Evolutionary conservation across 306 rosid species (phyloP).

Genomic region (Cercis canadensis): DNA sequence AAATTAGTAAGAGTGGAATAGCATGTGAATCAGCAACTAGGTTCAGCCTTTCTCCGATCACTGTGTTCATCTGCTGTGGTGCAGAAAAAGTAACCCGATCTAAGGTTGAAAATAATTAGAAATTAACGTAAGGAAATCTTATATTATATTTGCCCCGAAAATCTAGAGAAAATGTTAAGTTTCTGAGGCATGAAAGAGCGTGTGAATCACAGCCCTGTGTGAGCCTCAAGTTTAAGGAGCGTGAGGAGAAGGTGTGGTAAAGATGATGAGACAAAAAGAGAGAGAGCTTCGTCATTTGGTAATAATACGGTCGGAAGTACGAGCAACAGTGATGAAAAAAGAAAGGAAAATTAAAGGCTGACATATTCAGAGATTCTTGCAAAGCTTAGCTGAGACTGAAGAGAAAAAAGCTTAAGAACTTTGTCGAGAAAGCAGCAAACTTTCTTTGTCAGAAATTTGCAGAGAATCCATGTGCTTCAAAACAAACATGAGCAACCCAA

Average conservation of each 20-base stretch:
- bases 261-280: slow-evolving; percentile 26
- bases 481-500: slow-evolving; percentile 28
- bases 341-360: slow-evolving; percentile 34
- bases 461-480: slow-evolving; percentile 44
- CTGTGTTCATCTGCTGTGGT: neutral
- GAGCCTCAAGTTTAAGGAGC: neutral
- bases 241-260: neutral
- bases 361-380: slow-evolving; percentile 46
- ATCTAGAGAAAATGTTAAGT: neutral
- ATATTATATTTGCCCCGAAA: neutral
- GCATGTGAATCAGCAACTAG: slow-evolving; percentile 41
- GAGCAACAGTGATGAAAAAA: neutral
- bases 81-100: slow-evolving; percentile 6
- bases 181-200: neutral
- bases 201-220: neutral
- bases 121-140: neutral
- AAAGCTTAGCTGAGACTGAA: slow-evolving; percentile 6
- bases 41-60: slow-evolving; percentile 30
- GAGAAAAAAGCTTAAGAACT: slow-evolving; percentile 39
- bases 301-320: slow-evolving; percentile 58
- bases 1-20: neutral
- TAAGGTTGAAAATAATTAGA: neutral
- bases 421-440: slow-evolving; percentile 30
- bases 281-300: slow-evolving; percentile 54
- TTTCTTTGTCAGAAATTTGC: slow-evolving; percentile 40